Percentiles rank a stretch among this genome's conserved stretches.
Conservation (phyloP, 2,329 filamentous ascomycete genomes). For the Neofusicoccum parvum region DNA sequence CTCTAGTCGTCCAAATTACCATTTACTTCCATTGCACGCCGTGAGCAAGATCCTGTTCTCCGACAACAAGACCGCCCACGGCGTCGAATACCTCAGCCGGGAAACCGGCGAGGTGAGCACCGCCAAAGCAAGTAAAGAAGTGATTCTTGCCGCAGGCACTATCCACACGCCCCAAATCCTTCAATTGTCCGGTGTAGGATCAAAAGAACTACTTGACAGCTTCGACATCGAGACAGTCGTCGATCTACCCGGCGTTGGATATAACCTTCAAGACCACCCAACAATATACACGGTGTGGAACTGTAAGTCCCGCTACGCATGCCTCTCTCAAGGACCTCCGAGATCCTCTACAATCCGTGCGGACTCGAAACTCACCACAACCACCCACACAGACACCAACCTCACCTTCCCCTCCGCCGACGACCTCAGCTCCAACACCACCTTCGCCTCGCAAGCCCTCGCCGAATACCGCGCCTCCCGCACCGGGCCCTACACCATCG, state of each 20-base stretch:
- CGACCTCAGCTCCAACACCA: constrained; percentile 39
- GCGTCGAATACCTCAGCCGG: constrained; percentile 20
- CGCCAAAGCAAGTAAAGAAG: constrained; percentile 29
- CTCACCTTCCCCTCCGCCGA: constrained; percentile 35
- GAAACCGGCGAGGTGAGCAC: background rate
- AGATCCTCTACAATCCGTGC: background rate
- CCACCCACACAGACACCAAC: background rate
- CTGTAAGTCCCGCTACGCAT: background rate
- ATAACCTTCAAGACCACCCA: constrained; percentile 45
- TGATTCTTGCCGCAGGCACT: constrained; percentile 33
- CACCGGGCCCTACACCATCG: background rate
- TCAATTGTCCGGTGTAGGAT: constrained; percentile 26
- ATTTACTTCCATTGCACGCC: constrained; percentile 29
- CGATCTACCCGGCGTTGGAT: constrained; percentile 32
- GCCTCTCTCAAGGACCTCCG: background rate
- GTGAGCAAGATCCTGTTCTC: constrained; percentile 29
- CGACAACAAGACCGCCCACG: too few species aligned
- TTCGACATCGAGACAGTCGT: constrained; percentile 25
- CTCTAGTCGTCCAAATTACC: constrained; percentile 34
- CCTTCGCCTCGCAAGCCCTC: constrained; percentile 39
- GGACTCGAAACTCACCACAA: background rate
- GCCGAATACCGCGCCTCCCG: constrained; percentile 3
- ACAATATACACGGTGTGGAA: constrained; percentile 53
- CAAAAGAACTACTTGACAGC: constrained; percentile 24
- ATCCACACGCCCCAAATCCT: constrained; percentile 28